These are phyloP conservation scores for Fraxinus quadrangulata DNA, from an alignment of 257 asterid species.

Conservation along the genomic window DNA sequence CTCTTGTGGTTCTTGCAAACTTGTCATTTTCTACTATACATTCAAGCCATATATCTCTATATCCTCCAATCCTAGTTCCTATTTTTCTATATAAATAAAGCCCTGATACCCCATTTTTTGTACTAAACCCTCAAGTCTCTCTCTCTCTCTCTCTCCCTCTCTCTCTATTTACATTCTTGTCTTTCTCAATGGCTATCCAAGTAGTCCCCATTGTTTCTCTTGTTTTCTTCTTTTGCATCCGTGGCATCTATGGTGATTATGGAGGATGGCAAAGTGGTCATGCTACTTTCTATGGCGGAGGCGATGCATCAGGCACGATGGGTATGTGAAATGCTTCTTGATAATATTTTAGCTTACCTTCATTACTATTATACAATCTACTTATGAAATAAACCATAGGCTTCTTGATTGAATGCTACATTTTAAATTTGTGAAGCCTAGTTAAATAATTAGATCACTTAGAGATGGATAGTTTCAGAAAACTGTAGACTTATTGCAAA, in stretches of 20 bases:
- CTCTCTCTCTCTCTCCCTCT: constrained; percentile 8
- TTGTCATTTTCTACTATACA: constrained; percentile 48
- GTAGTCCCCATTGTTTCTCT: constrained; percentile 31
- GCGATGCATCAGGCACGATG: constrained; percentile 65
- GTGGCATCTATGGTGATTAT: constrained; percentile 28
- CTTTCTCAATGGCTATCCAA: constrained; percentile 42
- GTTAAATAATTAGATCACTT: too few relatives aligned
- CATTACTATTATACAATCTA: too few relatives aligned
- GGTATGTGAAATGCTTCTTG: constrained; percentile 30
- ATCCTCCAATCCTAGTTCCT: not conserved
- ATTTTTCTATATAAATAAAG: constrained; percentile 45
- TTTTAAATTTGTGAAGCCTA: too few relatives aligned
- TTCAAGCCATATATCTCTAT: not conserved
- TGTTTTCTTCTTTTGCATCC: constrained; percentile 29
- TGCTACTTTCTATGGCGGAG: constrained; percentile 63
- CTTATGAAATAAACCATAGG: not conserved
- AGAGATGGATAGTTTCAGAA: too few relatives aligned
- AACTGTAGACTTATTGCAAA: too few relatives aligned
- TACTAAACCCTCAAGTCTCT: constrained; percentile 23
- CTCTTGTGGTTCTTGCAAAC: constrained; percentile 40
- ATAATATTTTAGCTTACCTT: not conserved
- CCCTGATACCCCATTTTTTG: constrained; percentile 26
- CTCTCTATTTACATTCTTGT: constrained; percentile 4
- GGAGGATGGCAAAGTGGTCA: constrained; percentile 59
- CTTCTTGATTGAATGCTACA: constrained; percentile 4